Evolutionary conservation across 352 stramenopile species (phyloP).

Genomic region (Thalassiosira tumida): DNA sequence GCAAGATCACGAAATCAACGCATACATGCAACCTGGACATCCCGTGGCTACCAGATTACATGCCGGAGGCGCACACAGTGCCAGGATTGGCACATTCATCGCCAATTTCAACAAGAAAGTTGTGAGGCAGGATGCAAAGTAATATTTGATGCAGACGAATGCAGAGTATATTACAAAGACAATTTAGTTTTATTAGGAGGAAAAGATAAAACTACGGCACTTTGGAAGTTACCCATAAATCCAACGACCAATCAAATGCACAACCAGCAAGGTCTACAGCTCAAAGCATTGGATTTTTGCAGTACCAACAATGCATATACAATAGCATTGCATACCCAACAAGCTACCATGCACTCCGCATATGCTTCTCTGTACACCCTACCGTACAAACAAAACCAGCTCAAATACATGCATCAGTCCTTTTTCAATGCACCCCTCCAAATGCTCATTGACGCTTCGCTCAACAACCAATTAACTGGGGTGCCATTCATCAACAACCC

Average conservation of each 20-base stretch:
- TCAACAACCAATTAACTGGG: constrained; percentile 8
- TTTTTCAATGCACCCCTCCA: constrained; percentile 51
- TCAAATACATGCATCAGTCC: constrained; percentile 63
- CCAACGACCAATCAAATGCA: neutral
- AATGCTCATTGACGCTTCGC: constrained; percentile 43
- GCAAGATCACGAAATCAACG: constrained; percentile 29
- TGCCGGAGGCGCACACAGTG: constrained; percentile 67
- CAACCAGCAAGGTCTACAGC: too few relatives aligned
- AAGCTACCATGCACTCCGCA: neutral
- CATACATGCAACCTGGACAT: constrained; percentile 65
- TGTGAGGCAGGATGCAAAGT: constrained; percentile 66
- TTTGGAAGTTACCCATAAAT: constrained; percentile 13
- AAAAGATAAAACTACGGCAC: neutral
- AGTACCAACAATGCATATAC: too few relatives aligned
- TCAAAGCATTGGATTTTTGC: neutral
- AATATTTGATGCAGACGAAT: constrained; percentile 32
- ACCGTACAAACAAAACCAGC: constrained; percentile 33
- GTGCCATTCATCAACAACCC: constrained; percentile 19
- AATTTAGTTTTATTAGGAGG: constrained; percentile 1
- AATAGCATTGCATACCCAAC: neutral
- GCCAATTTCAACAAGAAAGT: constrained; percentile 42
- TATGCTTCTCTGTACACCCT: constrained; percentile 7
- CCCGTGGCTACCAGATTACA: constrained; percentile 32
- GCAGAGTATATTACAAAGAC: constrained; percentile 29
- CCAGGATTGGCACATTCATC: constrained; percentile 53